Percentiles rank a stretch among this genome's conserved stretches.
Evolutionary conservation across 2,329 filamentous ascomycete species (phyloP).

Genomic region (Fusarium sp.): DNA sequence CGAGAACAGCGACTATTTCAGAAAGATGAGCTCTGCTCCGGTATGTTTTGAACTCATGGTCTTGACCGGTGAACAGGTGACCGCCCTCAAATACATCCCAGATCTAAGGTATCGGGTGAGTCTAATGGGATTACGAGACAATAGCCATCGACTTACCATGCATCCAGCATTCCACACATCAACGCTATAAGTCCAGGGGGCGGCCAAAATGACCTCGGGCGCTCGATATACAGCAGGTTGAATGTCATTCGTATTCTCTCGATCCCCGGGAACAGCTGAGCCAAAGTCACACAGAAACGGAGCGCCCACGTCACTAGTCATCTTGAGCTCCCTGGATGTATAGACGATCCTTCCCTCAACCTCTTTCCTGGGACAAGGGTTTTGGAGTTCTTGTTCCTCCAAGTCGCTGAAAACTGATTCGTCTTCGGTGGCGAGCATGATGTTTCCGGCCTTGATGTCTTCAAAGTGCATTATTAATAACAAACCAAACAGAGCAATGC

Average conservation of each 20-base stretch:
- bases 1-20: conserved; percentile 64
- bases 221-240: conserved; percentile 60
- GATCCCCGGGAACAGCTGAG: conserved; percentile 57
- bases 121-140: no score
- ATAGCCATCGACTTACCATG: conserved; percentile 58
- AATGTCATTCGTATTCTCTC: conserved; percentile 52
- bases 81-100: conserved; percentile 66
- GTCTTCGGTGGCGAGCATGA: conserved; percentile 61
- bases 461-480: conserved; percentile 29
- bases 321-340: conserved; percentile 57
- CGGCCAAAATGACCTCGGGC: conserved; percentile 64
- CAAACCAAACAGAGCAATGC: conserved; percentile 27
- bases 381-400: conserved; percentile 56
- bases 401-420: conserved; percentile 58
- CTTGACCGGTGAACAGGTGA: conserved; percentile 60
- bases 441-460: conserved; percentile 65
- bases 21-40: conserved; percentile 63
- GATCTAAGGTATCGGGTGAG: conserved; percentile 52
- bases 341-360: conserved; percentile 60
- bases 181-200: conserved; percentile 61
- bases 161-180: conserved; percentile 69
- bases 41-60: conserved; percentile 57
- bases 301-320: conserved; percentile 51
- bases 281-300: conserved; percentile 67
- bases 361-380: conserved; percentile 60